Evolutionary conservation across 371 early-diverging fungal species (phyloP), one percentile per base, ranked within the genome.

Genomic region (Mucor plumbeus): DNA sequence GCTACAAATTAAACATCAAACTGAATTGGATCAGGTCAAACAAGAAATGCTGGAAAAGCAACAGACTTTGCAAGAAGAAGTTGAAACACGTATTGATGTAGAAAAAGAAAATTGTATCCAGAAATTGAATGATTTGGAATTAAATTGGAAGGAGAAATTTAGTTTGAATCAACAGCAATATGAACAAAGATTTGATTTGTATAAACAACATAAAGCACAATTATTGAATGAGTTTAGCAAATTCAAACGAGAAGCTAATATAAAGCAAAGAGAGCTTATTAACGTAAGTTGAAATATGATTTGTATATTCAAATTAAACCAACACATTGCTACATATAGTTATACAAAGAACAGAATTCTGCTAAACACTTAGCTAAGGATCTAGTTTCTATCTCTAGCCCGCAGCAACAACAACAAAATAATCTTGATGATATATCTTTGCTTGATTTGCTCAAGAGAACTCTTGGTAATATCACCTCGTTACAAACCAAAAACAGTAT

Each of bases 1-100:
- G 1, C 40, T 69, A 47, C 34, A n/a, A 7, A 76, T 79, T 41
- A 72, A 79, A 35, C 59, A 65, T 35, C 75, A 76, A 50, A 54
- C 72, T 0, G 44, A 55, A 0, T 34, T 71, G 15, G 74, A 79
- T 19, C 64, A 59, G 31, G 7, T 21, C 15, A 7, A 31, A 8
- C 35, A 54, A n/a, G 44, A 60, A 1, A 17, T 60, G 47, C 17
- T 19, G 14, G 26, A 59, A 34, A 38, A 59, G 26, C 31, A 61
- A 8, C 44, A 63, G 14, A 5, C 33, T n/a, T 3, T 62, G 21
- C 33, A 53, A 26, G 31, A 40, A 11, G 41, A 53, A 41, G 48
- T 54, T 0, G 14, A 41, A 26, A 10, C 3, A 0, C 38, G 63
- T 40, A 7, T 55, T 19, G 19, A 39, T n/a, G n/a, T 35, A 47